Base-by-base conservation (phyloP, 495 filamentous ascomycete genomes). In the Tuber calosporum region DNA sequence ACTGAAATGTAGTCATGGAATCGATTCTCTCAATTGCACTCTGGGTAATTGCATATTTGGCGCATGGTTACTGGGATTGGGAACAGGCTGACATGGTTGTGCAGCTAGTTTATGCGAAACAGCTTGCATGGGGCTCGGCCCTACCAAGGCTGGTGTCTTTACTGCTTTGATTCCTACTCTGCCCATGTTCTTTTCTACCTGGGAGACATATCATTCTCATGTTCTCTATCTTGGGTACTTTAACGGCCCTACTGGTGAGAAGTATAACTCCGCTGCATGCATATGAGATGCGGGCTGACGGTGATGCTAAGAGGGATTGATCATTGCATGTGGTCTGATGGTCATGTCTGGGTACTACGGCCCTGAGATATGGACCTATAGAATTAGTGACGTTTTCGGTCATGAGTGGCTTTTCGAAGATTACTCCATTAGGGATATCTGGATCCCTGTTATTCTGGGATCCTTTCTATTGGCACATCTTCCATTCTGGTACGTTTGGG, bases 151-250 rank as follows among this genome's bases (percentile, higher is more conserved):
- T 9, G 95, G 95, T 76, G 90, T 93, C 67, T 96, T 95, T 82
- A 99, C 95, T 1, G 93, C 94, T 19, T 84, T 98, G 48, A 88
- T 93, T 70, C 96, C 95, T 2, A 96, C 93, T 77, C 84, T 99
- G 13, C 92, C 95, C 36, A 99, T 99, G 95, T 98, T 97, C 86
- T 97, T 98, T 84, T 97, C 94, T 7, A 99, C 95, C 11, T 99
- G 95, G 95, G 95, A 99, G 83, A 99, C 95, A 3, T 99, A 97
- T 82, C 95, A 99, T 83, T 97, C 95, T 1, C 95, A 99, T 83
- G 98, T 96, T 0, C 85, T 99, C 2, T 99, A 98, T 82, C 90
- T 99, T 5, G 95, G 95, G 43, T 93, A 96, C 83, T 90, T 98
- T 86, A 99, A 99, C 82, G 96, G 96, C 0, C 95, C 95, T 5